These are phyloP conservation scores for Talaromyces liani DNA, from an alignment of 495 filamentous ascomycete species.

Conservation along the genomic window DNA sequence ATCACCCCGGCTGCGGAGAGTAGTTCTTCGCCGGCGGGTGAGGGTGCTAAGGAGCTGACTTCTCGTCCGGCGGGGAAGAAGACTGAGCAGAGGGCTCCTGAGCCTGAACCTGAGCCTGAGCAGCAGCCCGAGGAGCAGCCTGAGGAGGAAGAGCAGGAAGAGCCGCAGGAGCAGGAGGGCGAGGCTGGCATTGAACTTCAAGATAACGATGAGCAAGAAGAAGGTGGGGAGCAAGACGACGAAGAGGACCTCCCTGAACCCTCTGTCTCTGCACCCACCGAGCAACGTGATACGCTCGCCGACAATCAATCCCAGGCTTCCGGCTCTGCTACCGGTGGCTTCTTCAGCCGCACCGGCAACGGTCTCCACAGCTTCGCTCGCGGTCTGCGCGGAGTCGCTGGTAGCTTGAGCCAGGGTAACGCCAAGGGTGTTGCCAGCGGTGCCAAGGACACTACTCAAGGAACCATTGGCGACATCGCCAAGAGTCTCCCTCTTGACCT, in stretches of 20 bases:
- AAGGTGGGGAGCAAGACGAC: conserved; percentile 14
- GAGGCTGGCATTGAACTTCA: background rate
- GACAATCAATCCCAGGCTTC: conserved; percentile 21
- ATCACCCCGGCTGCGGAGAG: conserved; percentile 2
- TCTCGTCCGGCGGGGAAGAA: conserved; percentile 6
- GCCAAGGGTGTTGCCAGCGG: conserved; percentile 15
- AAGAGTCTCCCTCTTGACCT: conserved; percentile 43
- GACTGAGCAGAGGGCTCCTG: conserved; percentile 1
- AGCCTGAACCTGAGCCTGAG: conserved; percentile 3
- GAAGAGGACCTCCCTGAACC: conserved; percentile 12
- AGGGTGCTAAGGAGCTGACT: background rate
- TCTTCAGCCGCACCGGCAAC: conserved; percentile 7
- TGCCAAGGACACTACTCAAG: conserved; percentile 20
- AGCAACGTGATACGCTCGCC: conserved; percentile 25
- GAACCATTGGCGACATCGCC: conserved; percentile 21
- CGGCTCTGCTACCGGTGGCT: conserved; percentile 17
- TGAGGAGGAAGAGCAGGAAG: background rate
- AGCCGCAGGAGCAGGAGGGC: background rate
- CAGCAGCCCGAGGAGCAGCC: background rate
- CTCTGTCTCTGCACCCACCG: conserved; percentile 13
- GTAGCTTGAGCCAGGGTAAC: conserved; percentile 13
- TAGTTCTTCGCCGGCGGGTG: background rate
- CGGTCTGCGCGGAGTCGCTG: conserved; percentile 15
- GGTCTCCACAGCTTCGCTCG: conserved; percentile 7
- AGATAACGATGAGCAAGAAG: conserved; percentile 14